A percentile compares a stretch with the other conserved stretches of the same genome.
These are phyloP conservation scores for Trichoderma koningiopsis DNA, from an alignment of 2,329 filamentous ascomycete genomes.

Conservation along the genomic window DNA sequence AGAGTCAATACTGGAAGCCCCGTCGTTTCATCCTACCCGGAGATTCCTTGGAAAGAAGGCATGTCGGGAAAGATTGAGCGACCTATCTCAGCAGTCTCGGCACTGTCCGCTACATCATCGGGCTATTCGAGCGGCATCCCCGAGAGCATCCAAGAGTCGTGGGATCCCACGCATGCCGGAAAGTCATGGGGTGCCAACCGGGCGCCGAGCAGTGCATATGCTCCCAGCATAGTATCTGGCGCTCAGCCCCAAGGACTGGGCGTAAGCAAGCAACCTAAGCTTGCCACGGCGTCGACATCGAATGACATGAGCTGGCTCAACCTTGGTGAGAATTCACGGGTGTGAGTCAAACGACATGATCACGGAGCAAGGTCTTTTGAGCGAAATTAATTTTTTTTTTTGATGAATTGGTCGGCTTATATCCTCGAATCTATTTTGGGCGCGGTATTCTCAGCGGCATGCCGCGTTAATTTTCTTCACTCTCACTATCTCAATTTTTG, in stretches of 20 bases:
- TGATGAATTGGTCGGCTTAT: slow-evolving; percentile 28
- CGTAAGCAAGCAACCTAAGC: slow-evolving; percentile 53
- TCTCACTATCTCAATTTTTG: slow-evolving; percentile 9
- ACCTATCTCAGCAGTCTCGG: slow-evolving; percentile 48
- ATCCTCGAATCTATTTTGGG: slow-evolving; percentile 26
- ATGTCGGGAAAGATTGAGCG: slow-evolving; percentile 65
- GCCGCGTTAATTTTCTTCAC: slow-evolving; percentile 25
- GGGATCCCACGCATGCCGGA: slow-evolving; percentile 51
- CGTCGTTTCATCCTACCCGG: slow-evolving; percentile 62
- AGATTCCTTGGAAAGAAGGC: slow-evolving; percentile 55
- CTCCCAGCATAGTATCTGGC: slow-evolving; percentile 40
- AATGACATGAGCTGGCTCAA: slow-evolving; percentile 83
- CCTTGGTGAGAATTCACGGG: slow-evolving; percentile 53
- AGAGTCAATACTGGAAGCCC: slow-evolving; percentile 71
- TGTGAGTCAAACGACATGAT: slow-evolving; percentile 29
- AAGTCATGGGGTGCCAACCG: slow-evolving; percentile 55
- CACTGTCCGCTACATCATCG: slow-evolving; percentile 39
- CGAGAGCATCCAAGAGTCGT: slow-evolving; percentile 61
- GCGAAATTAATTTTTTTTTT: slow-evolving; percentile 23
- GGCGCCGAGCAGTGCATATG: slow-evolving; percentile 56
- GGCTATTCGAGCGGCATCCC: slow-evolving; percentile 67
- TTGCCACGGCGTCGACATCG: slow-evolving; percentile 52
- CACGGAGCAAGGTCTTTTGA: slow-evolving; percentile 26
- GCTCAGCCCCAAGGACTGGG: slow-evolving; percentile 38
- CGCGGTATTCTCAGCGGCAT: slow-evolving; percentile 21